Evolutionary conservation across 2,329 filamentous ascomycete genomes (phyloP), one percentile per base, ranked within the genome.

Genomic region (Monilinia laxa): DNA sequence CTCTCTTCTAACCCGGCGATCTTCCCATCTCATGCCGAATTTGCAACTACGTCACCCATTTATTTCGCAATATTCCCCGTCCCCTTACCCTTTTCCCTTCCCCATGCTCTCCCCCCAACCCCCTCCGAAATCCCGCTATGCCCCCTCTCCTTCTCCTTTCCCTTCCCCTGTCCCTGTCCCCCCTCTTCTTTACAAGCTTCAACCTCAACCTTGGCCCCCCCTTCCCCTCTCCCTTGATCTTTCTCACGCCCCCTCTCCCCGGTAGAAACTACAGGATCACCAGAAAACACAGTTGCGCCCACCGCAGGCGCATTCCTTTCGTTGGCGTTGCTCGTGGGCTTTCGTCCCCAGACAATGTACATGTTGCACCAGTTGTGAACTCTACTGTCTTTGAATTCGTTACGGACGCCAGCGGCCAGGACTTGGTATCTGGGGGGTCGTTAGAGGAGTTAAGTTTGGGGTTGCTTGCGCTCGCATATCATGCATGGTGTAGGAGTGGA

Each of bases 341-440:
- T 62, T 14, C 47, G 35, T 3, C 59, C 59, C 23, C 35, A 54
- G 9, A 62, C 59, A 2, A 62, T 28, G 10, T 53, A 62, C 49
- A 62, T 28, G 4, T 63, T 63, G 14, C 60, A 63, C 60, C 60
- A 63, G 31, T 55, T 63, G 5, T 63, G 60, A 3, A 63, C 51
- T 14, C 51, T 25, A 18, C 31, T 25, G 16, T 63, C 60, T 28
- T 55, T 53, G 18, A 63, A 55, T 63, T 63, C 60, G 23, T 63
- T 53, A 10, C 60, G 60, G 11, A 63, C 60, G 49, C 47, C 60
- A 10, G 60, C 60, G 49, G 60, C 47, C 23, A 63, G 60, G 35
- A 63, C 51, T 42, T 63, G 60, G 51, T 63, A 63, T 63, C 58
- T 62, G 49, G 14, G 12, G 12, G 10, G n/a, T 10, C 18, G 12